These are phyloP conservation scores for Lomentospora prolificans DNA, from an alignment of 2,329 filamentous ascomycete genomes.

Conservation along the genomic window DNA sequence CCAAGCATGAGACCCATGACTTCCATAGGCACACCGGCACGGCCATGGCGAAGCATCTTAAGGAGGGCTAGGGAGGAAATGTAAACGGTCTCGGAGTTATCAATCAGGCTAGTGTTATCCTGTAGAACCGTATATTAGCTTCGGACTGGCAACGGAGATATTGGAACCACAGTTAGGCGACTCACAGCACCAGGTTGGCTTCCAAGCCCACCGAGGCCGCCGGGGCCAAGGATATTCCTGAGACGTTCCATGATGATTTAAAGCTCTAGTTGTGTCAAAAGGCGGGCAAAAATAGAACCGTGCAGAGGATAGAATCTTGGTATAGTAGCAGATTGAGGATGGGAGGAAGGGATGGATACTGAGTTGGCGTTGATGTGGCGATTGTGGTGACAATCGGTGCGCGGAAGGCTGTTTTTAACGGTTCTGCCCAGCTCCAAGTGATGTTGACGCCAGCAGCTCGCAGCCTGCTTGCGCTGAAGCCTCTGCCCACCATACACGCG, in stretches of 20 bases:
- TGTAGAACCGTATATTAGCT: constrained; percentile 26
- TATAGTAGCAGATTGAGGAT: neutral
- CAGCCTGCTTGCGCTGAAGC: constrained; percentile 16
- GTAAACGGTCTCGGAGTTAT: constrained; percentile 98
- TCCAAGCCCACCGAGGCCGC: constrained; percentile 52
- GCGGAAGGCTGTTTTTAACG: neutral
- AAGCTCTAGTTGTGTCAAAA: neutral
- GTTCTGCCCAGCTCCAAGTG: constrained; percentile 9
- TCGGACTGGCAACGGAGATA: neutral
- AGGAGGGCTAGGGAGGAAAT: constrained; percentile 94
- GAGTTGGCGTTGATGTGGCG: neutral
- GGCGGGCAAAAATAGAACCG: neutral
- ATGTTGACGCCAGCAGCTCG: constrained; percentile 24
- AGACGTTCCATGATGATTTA: constrained; percentile 70
- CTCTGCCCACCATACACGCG: no score
- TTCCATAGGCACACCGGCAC: constrained; percentile 98
- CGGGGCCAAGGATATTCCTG: constrained; percentile 76
- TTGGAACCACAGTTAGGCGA: neutral
- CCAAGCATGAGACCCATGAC: constrained; percentile 92
- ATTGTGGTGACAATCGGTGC: neutral
- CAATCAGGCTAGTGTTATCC: constrained; percentile 87
- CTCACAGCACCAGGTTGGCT: constrained; percentile 22
- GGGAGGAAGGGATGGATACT: neutral
- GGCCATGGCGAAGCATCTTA: constrained; percentile 97
- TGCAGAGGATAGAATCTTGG: neutral